Evolutionary conservation across 352 stramenopile genomes (phyloP).

Genomic region (Phytophthora sp.): DNA sequence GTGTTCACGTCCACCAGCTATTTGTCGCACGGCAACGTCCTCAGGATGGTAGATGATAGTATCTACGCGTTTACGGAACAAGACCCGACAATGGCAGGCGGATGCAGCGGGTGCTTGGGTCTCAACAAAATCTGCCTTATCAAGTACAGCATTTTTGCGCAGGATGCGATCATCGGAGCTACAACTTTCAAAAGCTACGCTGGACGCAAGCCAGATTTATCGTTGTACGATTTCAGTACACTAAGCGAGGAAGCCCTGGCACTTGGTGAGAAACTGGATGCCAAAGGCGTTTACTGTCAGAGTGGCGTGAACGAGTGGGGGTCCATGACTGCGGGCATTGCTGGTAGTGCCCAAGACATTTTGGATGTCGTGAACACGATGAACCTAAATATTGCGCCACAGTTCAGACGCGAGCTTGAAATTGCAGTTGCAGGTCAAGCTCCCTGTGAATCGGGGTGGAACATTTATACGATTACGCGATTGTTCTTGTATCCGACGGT

Average conservation of each 20-base stretch:
- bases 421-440: slow-evolving; percentile 20
- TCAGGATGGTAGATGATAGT: slow-evolving; percentile 31
- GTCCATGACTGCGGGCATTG: slow-evolving; percentile 22
- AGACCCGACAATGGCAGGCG: slow-evolving; percentile 31
- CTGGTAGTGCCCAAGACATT: slow-evolving; percentile 26
- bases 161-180: slow-evolving; percentile 27
- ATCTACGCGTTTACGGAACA: slow-evolving; percentile 30
- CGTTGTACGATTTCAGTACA: slow-evolving; percentile 26
- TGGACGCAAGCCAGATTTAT: slow-evolving; percentile 25
- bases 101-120: slow-evolving; percentile 21
- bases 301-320: slow-evolving; percentile 37
- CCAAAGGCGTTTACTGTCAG: slow-evolving; percentile 26
- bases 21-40: slow-evolving; percentile 12
- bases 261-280: slow-evolving; percentile 15
- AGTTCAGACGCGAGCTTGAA: slow-evolving; percentile 23
- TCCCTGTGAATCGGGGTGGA: slow-evolving; percentile 22
- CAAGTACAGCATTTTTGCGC: slow-evolving; percentile 32
- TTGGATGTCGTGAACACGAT: slow-evolving; percentile 22
- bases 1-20: slow-evolving; percentile 26
- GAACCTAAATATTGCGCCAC: slow-evolving; percentile 23
- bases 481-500: slow-evolving; percentile 28
- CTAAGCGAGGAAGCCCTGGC: slow-evolving; percentile 17
- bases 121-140: slow-evolving; percentile 24
- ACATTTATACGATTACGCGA: slow-evolving; percentile 29
- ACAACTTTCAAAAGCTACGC: slow-evolving; percentile 28